These are phyloP conservation scores for Chaetomiaceae sp. DNA, from an alignment of 2,329 filamentous ascomycete species.

Conservation along the genomic window DNA sequence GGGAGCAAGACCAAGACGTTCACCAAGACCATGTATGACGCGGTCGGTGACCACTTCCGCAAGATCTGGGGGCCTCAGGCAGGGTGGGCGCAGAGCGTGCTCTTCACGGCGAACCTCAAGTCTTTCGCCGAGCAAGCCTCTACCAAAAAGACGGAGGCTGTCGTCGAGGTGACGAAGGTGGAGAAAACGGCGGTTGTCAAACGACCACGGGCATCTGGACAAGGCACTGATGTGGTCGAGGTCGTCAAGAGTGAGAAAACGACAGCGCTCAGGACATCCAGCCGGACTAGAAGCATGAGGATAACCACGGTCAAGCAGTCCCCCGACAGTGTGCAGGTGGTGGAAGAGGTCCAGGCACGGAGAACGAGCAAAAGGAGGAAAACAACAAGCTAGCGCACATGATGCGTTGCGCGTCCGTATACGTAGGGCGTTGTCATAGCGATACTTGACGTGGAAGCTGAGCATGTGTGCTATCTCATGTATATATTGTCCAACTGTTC, in stretches of 20 bases:
- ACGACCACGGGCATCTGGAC: background rate
- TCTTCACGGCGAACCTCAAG: conserved; percentile 89
- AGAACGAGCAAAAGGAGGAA: conserved; percentile 15
- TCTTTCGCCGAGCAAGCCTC: conserved; percentile 67
- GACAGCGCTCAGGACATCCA: background rate
- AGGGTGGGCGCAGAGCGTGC: conserved; percentile 94
- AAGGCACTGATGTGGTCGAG: background rate
- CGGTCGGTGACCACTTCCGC: conserved; percentile 84
- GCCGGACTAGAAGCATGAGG: conserved; percentile 6
- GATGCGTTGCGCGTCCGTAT: no score
- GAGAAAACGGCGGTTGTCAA: background rate
- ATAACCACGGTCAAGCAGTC: background rate
- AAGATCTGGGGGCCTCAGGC: conserved; percentile 87
- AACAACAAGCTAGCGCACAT: background rate
- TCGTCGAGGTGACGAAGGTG: background rate
- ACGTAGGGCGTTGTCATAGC: background rate
- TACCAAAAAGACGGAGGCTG: conserved; percentile 26
- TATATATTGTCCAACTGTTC: no score
- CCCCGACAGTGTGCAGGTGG: background rate
- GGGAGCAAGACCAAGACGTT: conserved; percentile 70
- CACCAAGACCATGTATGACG: conserved; percentile 82
- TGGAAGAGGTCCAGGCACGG: background rate
- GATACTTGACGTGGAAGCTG: background rate
- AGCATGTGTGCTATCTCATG: no score
- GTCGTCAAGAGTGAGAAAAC: background rate